Conservation (phyloP, 129 eudicot genomes). For the Sambucus nigra region DNA sequence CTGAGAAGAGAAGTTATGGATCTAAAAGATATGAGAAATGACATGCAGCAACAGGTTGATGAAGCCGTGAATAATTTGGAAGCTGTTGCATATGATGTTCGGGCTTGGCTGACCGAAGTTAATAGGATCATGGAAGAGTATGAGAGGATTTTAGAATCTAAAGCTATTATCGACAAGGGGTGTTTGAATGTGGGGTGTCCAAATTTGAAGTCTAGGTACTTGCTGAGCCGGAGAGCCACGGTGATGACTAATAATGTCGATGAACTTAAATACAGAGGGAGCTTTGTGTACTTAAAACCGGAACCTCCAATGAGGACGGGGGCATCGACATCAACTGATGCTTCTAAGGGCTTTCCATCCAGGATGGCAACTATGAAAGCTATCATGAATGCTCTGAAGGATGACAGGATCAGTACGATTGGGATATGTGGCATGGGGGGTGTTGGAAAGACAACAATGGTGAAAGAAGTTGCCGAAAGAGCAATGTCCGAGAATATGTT, state of each 20-base stretch:
- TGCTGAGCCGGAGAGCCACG: conserved; percentile 9
- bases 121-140: not conserved
- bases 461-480: not conserved
- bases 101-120: conserved; percentile 5
- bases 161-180: not conserved
- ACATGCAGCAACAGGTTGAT: not conserved
- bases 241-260: not conserved
- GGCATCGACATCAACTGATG: not conserved
- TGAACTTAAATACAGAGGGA: conserved; percentile 3
- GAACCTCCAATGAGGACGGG: not conserved
- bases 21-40: not conserved
- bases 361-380: not conserved
- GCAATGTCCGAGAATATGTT: not conserved
- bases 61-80: conserved; percentile 4
- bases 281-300: not conserved
- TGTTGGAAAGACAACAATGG: conserved; percentile 1
- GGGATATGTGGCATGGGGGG: conserved; percentile 18
- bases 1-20: not conserved
- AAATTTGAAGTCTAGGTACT: conserved; percentile 2
- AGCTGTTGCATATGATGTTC: not conserved
- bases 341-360: not conserved
- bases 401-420: not conserved
- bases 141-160: not conserved
- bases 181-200: not conserved
- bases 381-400: conserved; percentile 2